These are phyloP conservation scores for Helotiales sp. DNA, from an alignment of 2,329 filamentous ascomycete genomes.

Conservation along the genomic window DNA sequence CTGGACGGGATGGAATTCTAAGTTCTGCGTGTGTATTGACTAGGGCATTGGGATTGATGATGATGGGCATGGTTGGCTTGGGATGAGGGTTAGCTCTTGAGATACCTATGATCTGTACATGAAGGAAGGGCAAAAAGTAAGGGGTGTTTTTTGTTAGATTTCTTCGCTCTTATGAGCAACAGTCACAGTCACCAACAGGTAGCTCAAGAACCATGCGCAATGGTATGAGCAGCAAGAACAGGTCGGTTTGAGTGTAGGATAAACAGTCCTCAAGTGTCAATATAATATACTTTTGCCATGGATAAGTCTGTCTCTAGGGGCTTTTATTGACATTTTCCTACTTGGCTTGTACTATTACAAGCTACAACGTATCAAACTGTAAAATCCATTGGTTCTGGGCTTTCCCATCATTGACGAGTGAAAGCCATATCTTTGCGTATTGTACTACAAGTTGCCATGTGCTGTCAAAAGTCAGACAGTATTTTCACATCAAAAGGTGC, in stretches of 20 bases:
- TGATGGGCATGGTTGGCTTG: constrained; percentile 24
- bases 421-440: no score
- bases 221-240: constrained; percentile 33
- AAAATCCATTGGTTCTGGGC: no score
- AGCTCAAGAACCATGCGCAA: constrained; percentile 29
- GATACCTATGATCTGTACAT: constrained; percentile 39
- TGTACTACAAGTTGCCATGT: no score
- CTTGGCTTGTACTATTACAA: not conserved
- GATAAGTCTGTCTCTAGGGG: not conserved
- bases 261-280: constrained; percentile 38
- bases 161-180: constrained; percentile 38
- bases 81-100: constrained; percentile 23
- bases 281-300: constrained; percentile 29
- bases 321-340: not conserved
- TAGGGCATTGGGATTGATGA: constrained; percentile 35
- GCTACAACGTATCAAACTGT: no score
- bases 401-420: no score
- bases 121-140: constrained; percentile 40
- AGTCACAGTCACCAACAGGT: constrained; percentile 26
- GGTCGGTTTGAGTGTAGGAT: constrained; percentile 38
- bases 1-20: constrained; percentile 22
- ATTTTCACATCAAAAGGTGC: no score
- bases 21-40: constrained; percentile 40
- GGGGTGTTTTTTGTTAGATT: constrained; percentile 39
- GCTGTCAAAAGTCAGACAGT: no score